phyloP scores from a whole-genome alignment of 768 basidiomycete species.

The Tricholoma bakamatsutake region DNA sequence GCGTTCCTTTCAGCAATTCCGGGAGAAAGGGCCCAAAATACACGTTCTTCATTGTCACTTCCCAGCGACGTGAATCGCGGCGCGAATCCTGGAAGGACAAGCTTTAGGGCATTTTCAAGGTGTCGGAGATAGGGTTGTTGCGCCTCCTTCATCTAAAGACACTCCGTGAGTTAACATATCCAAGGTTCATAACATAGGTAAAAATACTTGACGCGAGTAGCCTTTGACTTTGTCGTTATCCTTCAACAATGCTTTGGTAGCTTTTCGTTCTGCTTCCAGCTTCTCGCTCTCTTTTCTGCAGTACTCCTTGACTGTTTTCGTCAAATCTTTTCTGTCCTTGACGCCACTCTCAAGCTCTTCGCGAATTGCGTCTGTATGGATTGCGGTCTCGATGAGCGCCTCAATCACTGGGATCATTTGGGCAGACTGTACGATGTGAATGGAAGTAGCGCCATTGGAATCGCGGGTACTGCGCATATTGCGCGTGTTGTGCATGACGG shows the following conservation, averaged over 20 bases:
- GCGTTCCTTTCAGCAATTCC: conserved; percentile 51
- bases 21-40: conserved; percentile 64
- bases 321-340: conserved; percentile 48
- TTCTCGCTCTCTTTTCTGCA: conserved; percentile 51
- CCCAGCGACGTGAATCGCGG: conserved; percentile 61
- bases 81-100: conserved; percentile 38
- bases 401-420: conserved; percentile 66
- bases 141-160: conserved; percentile 35
- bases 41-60: conserved; percentile 58
- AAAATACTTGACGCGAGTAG: conserved; percentile 6
- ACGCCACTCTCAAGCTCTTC: conserved; percentile 57
- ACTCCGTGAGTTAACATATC: neutral
- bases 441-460: conserved; percentile 7
- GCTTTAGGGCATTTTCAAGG: conserved; percentile 52
- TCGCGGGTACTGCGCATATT: conserved; percentile 31
- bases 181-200: neutral
- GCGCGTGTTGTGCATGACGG: conserved; percentile 40
- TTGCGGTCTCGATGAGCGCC: conserved; percentile 48
- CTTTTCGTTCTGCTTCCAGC: conserved; percentile 44
- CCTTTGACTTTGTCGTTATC: conserved; percentile 16
- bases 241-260: conserved; percentile 20
- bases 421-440: conserved; percentile 34
- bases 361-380: conserved; percentile 42
- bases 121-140: conserved; percentile 46
- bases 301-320: conserved; percentile 47